Conservation (phyloP, 2,329 filamentous ascomycete genomes). For the Tolypocladium cylindrosporum region DNA sequence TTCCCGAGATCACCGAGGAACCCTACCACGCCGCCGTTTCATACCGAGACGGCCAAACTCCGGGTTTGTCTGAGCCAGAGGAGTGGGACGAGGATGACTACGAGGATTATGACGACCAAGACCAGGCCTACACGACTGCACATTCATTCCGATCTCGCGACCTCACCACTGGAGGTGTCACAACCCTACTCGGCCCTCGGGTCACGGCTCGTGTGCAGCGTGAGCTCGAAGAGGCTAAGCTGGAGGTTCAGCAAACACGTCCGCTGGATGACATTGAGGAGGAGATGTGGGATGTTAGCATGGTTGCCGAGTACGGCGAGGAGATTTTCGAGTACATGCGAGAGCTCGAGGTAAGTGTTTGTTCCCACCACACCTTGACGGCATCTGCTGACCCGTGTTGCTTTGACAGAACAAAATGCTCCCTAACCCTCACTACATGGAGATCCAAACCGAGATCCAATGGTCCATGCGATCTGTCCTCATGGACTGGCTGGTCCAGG, state of each 20-base stretch:
- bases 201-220: slow-evolving; percentile 57
- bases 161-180: slow-evolving; percentile 40
- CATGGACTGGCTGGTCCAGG: slow-evolving; percentile 97
- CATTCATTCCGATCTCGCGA: slow-evolving; percentile 65
- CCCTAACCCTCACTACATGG: slow-evolving; percentile 92
- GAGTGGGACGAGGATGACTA: slow-evolving; percentile 75
- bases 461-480: slow-evolving; percentile 98
- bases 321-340: slow-evolving; percentile 94
- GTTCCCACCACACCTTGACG: neutral
- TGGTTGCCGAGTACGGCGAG: slow-evolving; percentile 94
- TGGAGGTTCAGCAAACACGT: slow-evolving; percentile 58
- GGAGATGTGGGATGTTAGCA: slow-evolving; percentile 86
- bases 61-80: slow-evolving; percentile 36
- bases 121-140: slow-evolving; percentile 66
- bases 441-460: slow-evolving; percentile 90
- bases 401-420: slow-evolving; percentile 58
- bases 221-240: slow-evolving; percentile 59
- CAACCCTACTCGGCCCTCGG: slow-evolving; percentile 59
- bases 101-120: slow-evolving; percentile 49
- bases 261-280: slow-evolving; percentile 73
- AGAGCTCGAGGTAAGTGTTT: slow-evolving; percentile 62
- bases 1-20: slow-evolving; percentile 21
- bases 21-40: slow-evolving; percentile 11
- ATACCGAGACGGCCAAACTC: slow-evolving; percentile 13
- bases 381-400: slow-evolving; percentile 8